Base-by-base conservation (phyloP, 192 early-diverging fungal species). In the Entomortierella parvispora region DNA sequence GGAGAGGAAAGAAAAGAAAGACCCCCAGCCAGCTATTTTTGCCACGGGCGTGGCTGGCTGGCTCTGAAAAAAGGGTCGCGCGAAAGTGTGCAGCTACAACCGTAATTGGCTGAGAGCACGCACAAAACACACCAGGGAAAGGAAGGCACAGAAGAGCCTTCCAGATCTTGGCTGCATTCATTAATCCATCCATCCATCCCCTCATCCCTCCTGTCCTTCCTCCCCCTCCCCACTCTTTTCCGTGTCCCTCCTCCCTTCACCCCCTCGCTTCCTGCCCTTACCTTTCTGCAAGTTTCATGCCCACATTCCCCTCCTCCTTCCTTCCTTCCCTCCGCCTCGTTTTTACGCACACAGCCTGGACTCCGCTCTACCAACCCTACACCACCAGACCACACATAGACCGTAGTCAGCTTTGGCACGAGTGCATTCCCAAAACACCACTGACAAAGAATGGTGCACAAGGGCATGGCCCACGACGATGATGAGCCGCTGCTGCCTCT, bases 401-500 rank as follows among this genome's bases (percentile, higher is more conserved):
- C n/a, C 49, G 10, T 50, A 50, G n/a, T 12, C 9, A 12, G 49
- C 49, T 23, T 2, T 50, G 8, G 18, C 49, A n/a, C n/a, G n/a
- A n/a, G 1, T 29, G 34, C 31, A 8, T 17, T 15, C 11, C 12
- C 10, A 51, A 2, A 12, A 11, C 32, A 5, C 31, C 31, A 8
- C 5, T 34, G 22, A 20, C 17, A 53, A 20, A 7, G 20, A 46
- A 72, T 65, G 70, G 29, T 65, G 46, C 57, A 49, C 45, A 32
- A 49, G 18, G 34, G 15, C 33, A 56, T 50, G 43, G 56, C 20
- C n/a, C 70, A 72, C 47, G 65, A 68, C 15, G 74, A 77, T 28
- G 65, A 77, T 32, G 74, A 77, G 33, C 65, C 74, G 34, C 47
- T 77, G 6, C 22, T 77, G 31, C 65, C 65, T 10, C 49, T 77